phyloP scores from a whole-genome alignment of 2,329 filamentous ascomycete genomes.

The Ceratocystis eucalypticola region DNA sequence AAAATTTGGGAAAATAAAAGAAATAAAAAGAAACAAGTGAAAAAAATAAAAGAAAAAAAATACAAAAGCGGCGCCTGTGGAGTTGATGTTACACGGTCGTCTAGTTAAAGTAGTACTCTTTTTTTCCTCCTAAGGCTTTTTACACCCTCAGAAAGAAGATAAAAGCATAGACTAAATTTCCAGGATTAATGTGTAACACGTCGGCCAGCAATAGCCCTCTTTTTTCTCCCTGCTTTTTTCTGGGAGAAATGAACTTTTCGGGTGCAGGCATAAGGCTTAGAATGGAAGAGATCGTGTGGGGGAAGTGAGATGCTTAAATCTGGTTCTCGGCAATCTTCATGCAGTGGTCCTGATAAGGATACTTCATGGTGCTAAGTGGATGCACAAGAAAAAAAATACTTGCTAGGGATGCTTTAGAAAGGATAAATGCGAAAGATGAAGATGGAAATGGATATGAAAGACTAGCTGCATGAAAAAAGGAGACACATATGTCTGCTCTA shows the following conservation, averaged over 20 bases:
- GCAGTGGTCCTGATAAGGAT: conserved; percentile 1
- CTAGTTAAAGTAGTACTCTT: background rate
- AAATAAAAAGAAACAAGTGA: background rate
- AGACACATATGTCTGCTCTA: background rate
- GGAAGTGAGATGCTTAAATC: background rate
- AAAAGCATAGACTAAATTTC: background rate
- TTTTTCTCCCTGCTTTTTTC: background rate
- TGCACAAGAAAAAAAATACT: background rate
- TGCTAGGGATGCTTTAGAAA: background rate
- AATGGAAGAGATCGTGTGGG: background rate
- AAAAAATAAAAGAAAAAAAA: conserved; percentile 1
- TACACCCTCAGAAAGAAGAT: background rate
- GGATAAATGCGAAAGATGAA: too few species aligned
- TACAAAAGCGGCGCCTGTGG: background rate
- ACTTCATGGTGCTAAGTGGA: background rate
- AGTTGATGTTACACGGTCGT: conserved; percentile 1
- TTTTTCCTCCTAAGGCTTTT: background rate
- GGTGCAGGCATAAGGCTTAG: too few species aligned
- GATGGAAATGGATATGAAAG: background rate
- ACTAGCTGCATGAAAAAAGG: background rate
- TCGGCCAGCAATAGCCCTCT: background rate
- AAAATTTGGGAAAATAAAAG: background rate
- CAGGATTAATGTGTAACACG: background rate
- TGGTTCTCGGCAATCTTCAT: background rate
- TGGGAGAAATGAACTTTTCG: background rate